Conservation (phyloP, 2,329 filamentous ascomycete species). For the Stachybotrys chlorohalonatus region DNA sequence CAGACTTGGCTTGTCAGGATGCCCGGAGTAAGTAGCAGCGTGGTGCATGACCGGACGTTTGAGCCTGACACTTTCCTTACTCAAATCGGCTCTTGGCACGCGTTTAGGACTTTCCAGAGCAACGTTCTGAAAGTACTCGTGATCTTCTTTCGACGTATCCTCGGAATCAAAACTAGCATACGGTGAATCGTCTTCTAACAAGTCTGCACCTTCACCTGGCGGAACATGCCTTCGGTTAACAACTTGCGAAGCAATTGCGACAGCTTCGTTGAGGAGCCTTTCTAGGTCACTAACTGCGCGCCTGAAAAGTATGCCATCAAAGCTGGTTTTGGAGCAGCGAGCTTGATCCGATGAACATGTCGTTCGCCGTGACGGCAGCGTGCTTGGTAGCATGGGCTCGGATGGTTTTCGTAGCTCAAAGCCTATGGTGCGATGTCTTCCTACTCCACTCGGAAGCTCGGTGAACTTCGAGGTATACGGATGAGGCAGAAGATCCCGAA, state of each 20-base stretch:
- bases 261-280: constrained; percentile 34
- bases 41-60: constrained; percentile 3
- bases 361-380: constrained; percentile 7
- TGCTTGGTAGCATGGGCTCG: constrained; percentile 10
- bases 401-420: constrained; percentile 10
- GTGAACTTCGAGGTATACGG: constrained; percentile 18
- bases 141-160: background rate
- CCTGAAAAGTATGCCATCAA: constrained; percentile 21
- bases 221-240: constrained; percentile 12
- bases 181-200: background rate
- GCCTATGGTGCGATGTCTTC: background rate
- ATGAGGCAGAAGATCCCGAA: constrained; percentile 19
- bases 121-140: too few species aligned
- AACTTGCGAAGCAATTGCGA: constrained; percentile 31
- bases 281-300: constrained; percentile 33
- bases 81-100: background rate
- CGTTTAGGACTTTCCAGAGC: background rate
- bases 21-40: constrained; percentile 14
- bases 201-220: background rate
- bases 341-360: constrained; percentile 9
- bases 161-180: background rate
- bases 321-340: constrained; percentile 9
- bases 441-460: constrained; percentile 8
- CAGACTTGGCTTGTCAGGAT: constrained; percentile 9
- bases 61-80: background rate